Evolutionary conservation across 2,329 filamentous ascomycete genomes (phyloP).

Genomic region (Coniochaeta sp.): DNA sequence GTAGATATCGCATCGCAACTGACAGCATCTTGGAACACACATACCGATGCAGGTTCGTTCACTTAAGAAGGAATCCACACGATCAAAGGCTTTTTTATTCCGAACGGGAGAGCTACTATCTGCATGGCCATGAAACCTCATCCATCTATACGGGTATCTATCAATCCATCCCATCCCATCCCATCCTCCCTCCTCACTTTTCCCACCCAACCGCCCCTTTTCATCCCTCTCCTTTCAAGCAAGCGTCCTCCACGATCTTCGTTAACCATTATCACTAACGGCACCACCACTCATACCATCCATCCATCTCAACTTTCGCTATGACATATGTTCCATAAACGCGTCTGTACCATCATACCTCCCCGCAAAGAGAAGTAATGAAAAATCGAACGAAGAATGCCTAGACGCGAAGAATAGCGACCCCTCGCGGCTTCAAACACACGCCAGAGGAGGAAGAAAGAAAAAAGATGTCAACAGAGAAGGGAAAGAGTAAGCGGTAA

Average conservation of each 20-base stretch:
- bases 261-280: neutral
- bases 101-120: neutral
- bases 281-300: neutral
- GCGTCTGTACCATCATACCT: no score
- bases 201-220: neutral
- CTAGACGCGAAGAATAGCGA: no score
- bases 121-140: neutral
- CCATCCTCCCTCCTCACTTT: neutral
- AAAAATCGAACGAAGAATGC: no score
- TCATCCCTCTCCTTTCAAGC: neutral
- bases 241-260: neutral
- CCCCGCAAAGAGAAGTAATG: no score
- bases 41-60: no score
- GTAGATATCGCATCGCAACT: no score
- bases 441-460: no score
- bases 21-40: no score
- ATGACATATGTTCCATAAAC: neutral
- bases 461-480: no score
- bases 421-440: no score
- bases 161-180: no score
- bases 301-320: neutral
- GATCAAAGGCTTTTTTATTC: neutral
- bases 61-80: neutral
- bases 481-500: no score
- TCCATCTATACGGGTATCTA: neutral